Evolutionary conservation across 305 asterid genomes (phyloP).

Genomic region (Fraxinus latifolia): DNA sequence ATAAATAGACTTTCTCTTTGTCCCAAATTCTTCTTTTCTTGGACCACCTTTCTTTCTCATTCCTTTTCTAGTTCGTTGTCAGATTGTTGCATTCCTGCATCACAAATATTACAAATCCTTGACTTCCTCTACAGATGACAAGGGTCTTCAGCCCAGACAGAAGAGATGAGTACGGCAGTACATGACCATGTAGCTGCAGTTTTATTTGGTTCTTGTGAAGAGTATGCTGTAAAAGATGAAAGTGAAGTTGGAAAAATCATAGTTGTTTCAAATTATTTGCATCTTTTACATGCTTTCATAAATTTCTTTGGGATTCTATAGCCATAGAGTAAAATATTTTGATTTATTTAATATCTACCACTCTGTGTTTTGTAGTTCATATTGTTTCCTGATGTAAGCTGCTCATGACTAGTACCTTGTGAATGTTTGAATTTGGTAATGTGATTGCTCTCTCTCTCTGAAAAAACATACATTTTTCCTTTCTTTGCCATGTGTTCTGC

Average conservation of each 20-base stretch:
- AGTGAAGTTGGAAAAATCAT: background rate
- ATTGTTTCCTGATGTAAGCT: background rate
- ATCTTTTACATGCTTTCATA: background rate
- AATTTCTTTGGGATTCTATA: background rate
- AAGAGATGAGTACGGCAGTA: background rate
- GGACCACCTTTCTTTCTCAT: background rate
- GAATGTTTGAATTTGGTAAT: background rate
- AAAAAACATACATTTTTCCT: background rate
- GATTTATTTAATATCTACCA: background rate
- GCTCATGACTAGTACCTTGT: background rate
- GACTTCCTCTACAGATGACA: constrained; percentile 60
- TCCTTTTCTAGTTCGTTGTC: background rate
- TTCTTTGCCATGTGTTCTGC: background rate
- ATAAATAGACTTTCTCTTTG: background rate
- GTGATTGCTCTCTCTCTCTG: background rate
- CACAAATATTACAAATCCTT: constrained; percentile 39
- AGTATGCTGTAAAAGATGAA: background rate
- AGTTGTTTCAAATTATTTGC: background rate
- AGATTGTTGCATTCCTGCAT: background rate
- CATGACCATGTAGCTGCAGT: background rate
- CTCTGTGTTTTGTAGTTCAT: background rate
- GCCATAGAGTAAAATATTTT: background rate
- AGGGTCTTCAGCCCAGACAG: background rate
- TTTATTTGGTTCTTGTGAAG: background rate
- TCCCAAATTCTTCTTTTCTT: background rate